A percentile compares a stretch with the other conserved stretches of the same genome.
These are phyloP conservation scores for Populus alba DNA, from an alignment of 345 rosid species.

Conservation along the genomic window DNA sequence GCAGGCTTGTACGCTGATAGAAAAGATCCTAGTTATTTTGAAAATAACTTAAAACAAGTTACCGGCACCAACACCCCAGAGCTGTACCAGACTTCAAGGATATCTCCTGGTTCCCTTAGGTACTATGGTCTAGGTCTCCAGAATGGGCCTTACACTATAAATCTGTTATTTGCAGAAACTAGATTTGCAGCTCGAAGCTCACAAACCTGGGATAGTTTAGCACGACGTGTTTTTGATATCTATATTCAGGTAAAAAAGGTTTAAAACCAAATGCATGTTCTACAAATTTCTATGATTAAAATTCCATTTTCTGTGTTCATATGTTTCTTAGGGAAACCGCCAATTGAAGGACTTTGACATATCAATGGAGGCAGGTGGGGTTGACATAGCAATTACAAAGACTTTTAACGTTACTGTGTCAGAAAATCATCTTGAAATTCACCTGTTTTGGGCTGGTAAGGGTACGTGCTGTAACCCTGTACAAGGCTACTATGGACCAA, in stretches of 20 bases:
- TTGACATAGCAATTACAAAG: conserved; percentile 16
- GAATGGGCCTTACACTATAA: conserved; percentile 35
- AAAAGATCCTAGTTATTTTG: conserved; percentile 24
- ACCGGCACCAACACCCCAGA: conserved; percentile 38
- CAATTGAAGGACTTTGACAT: conserved; percentile 30
- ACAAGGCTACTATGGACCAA: conserved; percentile 55
- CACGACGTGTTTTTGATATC: conserved; percentile 35
- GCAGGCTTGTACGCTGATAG: conserved; percentile 50
- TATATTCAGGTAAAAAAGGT: conserved; percentile 16
- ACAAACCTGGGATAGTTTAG: conserved; percentile 44
- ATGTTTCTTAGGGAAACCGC: conserved; percentile 26
- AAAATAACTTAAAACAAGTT: conserved; percentile 23
- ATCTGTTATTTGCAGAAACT: conserved; percentile 52
- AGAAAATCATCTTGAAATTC: conserved; percentile 54
- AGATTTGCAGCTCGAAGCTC: conserved; percentile 29
- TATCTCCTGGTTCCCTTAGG: conserved; percentile 39
- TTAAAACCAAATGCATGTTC: not conserved
- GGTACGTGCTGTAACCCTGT: conserved; percentile 52
- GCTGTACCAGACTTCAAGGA: conserved; percentile 39
- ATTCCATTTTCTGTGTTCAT: not conserved
- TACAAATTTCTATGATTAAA: not conserved
- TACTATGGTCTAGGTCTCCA: conserved; percentile 42
- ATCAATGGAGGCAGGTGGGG: conserved; percentile 35
- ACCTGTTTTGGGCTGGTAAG: conserved; percentile 68
- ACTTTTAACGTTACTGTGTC: conserved; percentile 39